Evolutionary conservation across 257 asterid species (phyloP), one percentile per base, ranked within the genome.

Genomic region (Nicotiana paniculata): DNA sequence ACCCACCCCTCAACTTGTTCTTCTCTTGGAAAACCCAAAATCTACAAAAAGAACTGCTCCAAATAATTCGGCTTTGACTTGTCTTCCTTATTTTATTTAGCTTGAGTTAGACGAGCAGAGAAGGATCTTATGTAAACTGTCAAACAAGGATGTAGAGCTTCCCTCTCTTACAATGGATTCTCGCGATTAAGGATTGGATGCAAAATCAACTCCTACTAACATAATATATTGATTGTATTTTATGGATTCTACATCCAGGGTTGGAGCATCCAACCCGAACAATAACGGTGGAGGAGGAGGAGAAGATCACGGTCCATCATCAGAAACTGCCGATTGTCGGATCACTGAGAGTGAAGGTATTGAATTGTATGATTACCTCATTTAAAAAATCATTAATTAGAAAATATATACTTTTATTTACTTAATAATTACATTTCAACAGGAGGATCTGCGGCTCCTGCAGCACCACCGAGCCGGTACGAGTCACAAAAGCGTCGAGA

Each of bases 401-500:
- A 11, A 13, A 53, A 10, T 53, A 53, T 53, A 53, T 53, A 53
- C 16, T 53, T 10, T 12, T 53, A 12, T 53, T 53, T 53, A 12
- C 17, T 53, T 53, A 53, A 12, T 12, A 10, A 53, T 53, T 12
- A 10, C 57, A 53, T 53, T 53, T 53, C 57, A 10, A 13, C 17
- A 53, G 57, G 57, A 53, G 82, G 32, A 33, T 85, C 55, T 63
- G 78, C 21, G 51, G 18, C 46, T 46, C 58, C 89, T 62, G 43
- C 89, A 10, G 83, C 84, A 21, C 87, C 90, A 30, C 90, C 87
- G 51, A 89, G 88, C 64, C 86, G 92, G 3, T 89, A 89, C 58
- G 89, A 89, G 77, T 87, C 92, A 1, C 92, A 89, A 26, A 89
- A 89, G 78, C 90, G 91, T 10, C 72, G 91, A 72, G 91, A 89